A percentile compares a stretch with the other conserved stretches of the same genome.
These are phyloP conservation scores for Fusarium sambucinum DNA, from an alignment of 2,329 filamentous ascomycete species.

Conservation along the genomic window DNA sequence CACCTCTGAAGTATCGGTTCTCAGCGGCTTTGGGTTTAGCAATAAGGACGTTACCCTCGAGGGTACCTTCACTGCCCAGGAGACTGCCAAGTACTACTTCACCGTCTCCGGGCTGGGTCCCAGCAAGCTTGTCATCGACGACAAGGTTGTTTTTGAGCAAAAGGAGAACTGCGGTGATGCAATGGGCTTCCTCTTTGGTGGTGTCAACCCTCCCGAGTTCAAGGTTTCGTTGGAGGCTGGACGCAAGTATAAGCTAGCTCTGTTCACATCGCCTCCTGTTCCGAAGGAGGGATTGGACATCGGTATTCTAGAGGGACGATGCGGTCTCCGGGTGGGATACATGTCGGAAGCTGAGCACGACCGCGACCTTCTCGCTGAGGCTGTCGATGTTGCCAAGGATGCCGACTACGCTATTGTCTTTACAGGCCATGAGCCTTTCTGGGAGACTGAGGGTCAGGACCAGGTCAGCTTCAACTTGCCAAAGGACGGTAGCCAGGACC, in stretches of 20 bases:
- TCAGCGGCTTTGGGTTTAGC: slow-evolving; percentile 39
- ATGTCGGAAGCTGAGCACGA: slow-evolving; percentile 52
- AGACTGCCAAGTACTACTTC: slow-evolving; percentile 51
- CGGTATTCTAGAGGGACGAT: slow-evolving; percentile 52
- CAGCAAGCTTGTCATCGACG: slow-evolving; percentile 50
- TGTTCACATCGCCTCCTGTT: slow-evolving; percentile 50
- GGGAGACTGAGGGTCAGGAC: slow-evolving; percentile 70
- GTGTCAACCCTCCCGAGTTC: slow-evolving; percentile 48
- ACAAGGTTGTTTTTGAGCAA: slow-evolving; percentile 50
- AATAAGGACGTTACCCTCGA: slow-evolving; percentile 49
- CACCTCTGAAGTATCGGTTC: slow-evolving; percentile 44
- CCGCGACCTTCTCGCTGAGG: slow-evolving; percentile 58
- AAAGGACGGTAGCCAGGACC: slow-evolving; percentile 68
- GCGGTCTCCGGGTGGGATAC: slow-evolving; percentile 50
- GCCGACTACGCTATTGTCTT: slow-evolving; percentile 68
- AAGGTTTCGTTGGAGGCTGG: slow-evolving; percentile 49
- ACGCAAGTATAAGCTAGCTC: slow-evolving; percentile 49
- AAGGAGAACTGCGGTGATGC: slow-evolving; percentile 49
- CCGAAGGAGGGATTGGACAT: slow-evolving; percentile 42
- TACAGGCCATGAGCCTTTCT: slow-evolving; percentile 68
- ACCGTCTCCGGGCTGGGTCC: slow-evolving; percentile 50
- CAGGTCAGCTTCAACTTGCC: slow-evolving; percentile 79
- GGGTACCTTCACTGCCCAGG: slow-evolving; percentile 49
- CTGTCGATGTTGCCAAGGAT: slow-evolving; percentile 68
- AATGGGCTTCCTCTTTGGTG: slow-evolving; percentile 53